Base-by-base conservation (phyloP, 148 eudicot species). In the Diospyros lotus region DNA sequence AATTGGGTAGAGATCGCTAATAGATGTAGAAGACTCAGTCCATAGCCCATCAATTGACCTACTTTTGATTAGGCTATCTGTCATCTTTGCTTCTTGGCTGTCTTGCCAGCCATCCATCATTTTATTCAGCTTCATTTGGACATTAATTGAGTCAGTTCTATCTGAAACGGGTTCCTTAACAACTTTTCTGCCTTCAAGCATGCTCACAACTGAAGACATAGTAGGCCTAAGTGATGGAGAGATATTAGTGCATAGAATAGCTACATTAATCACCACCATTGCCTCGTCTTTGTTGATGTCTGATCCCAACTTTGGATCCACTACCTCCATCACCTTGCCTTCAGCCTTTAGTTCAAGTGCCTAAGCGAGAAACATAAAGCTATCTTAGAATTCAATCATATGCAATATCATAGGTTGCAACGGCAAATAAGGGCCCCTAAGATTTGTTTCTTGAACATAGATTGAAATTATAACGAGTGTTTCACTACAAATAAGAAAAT, bases 151-250 rank as follows among this genome's bases (percentile, higher is more conserved):
- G 52, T 10, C 44, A 11, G 48, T 67, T 11, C 38, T 11, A 9
- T 66, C 73, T 18, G 55, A 13, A 58, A 59, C 48, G 2, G 66
- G 56, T n/a, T 61, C 74, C 44, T 65, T 38, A 17, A 43, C 18
- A 44, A 48, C 40, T 43, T 42, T 51, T 45, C 54, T 15, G 28
- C 75, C 78, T 73, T 81, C 84, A 9, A 81, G 74, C 71, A 77
- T 67, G 77, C 80, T 73, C 3, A 73, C 80, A 28, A 77, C 84
- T 5, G 80, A 67, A 44, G 84, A 81, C 84, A 81, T 81, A 10
- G 60, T 9, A 11, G 84, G 84, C 74, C 84, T 81, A 44, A 54
- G 66, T 10, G 74, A 28, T n/a, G 75, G 74, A 12, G 67, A 51
- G 40, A 55, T 4, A 56, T 77, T 18, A 56, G 84, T 28, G 48